Evolutionary conservation across 768 basidiomycete genomes (phyloP), one percentile per base, ranked within the genome.

Genomic region (Amanita subjunquillea): DNA sequence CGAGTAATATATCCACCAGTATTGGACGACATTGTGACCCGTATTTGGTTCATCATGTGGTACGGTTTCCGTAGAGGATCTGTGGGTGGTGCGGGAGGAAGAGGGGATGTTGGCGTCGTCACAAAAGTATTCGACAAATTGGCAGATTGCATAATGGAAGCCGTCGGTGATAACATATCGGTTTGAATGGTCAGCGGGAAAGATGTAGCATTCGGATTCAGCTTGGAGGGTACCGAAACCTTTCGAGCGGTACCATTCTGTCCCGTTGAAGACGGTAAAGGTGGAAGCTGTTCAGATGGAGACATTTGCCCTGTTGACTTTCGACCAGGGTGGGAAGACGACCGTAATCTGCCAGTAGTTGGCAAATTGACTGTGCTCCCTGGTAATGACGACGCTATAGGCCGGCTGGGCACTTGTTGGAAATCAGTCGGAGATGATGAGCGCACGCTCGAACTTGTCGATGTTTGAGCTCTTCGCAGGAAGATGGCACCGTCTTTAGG

Each of bases 1-100:
- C 83, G 84, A 13, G 90, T 92, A 52, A 95, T 72, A 65, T 93
- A 94, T 30, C 89, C 91, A n/a, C 92, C 92, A 3, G 85, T 81
- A 55, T 76, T 73, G 36, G 81, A 82, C 36, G 73, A 77, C 81
- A 94, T 94, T 25, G 91, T 91, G 48, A 72, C 79, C 55, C 82
- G 75, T 36, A 95, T 70, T 22, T 90, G 76, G 55, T 74, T 72
- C 91, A 95, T 93, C 78, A 95, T 78, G 64, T 92, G 86, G 63
- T 93, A 95, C 8, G 92, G 92, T 60, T 91, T 85, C 40, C 88
- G 76, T 46, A 89, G 70, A 22, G 84, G 74, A 58, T 91, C 87
- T 4, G 72, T 69, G 5, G 90, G 91, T 22, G 87, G 75, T 13
- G 74, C 66, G 2, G 85, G 80, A 5, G 90, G 91, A 36, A 90